Conservation (phyloP, 148 eudicot species). For the Fagopyrum tataricum region DNA sequence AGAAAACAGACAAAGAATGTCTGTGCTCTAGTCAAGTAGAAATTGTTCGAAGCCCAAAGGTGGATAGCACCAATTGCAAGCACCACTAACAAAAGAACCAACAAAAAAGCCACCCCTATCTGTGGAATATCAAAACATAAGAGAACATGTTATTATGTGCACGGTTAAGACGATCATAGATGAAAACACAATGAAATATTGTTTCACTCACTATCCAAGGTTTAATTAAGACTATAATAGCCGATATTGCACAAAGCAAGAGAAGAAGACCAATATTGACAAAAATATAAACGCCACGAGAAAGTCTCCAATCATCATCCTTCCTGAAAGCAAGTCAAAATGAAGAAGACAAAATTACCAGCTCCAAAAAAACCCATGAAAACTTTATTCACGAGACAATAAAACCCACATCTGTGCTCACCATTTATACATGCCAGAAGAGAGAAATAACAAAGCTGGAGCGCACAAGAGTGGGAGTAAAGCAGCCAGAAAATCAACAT, state of each 20-base stretch:
- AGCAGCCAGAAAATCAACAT: constrained; percentile 89
- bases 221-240: constrained; percentile 59
- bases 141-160: constrained; percentile 12
- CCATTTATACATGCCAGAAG: constrained; percentile 92
- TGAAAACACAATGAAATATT: not conserved
- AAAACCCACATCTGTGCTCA: constrained; percentile 24
- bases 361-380: not conserved
- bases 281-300: constrained; percentile 74
- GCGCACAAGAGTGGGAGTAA: constrained; percentile 90
- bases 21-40: constrained; percentile 85
- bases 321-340: constrained; percentile 50
- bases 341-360: not conserved
- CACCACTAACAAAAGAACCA: constrained; percentile 77
- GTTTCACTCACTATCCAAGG: constrained; percentile 84
- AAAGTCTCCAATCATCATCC: constrained; percentile 92
- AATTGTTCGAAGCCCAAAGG: constrained; percentile 95
- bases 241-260: constrained; percentile 87
- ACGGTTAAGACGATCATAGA: constrained; percentile 9
- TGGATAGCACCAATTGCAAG: constrained; percentile 92
- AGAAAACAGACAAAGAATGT: constrained; percentile 92
- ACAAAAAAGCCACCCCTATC: constrained; percentile 91
- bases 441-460: constrained; percentile 75
- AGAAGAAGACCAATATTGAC: constrained; percentile 74
- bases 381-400: not conserved
- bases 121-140: constrained; percentile 29